Conservation (phyloP, 2,329 filamentous ascomycete species). For the Xylaria sp. region DNA sequence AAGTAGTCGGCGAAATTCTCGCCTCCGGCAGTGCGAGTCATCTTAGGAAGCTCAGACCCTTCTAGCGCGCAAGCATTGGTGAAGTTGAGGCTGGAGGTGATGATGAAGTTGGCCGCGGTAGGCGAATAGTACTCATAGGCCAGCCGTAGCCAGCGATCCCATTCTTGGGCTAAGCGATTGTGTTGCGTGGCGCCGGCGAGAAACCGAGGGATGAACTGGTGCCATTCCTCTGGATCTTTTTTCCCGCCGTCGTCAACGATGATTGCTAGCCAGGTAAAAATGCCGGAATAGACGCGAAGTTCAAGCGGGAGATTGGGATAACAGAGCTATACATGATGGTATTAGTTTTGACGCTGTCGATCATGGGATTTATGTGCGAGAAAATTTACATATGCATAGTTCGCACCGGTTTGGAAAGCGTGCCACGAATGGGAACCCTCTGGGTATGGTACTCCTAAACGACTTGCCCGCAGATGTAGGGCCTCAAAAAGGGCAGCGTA, state of each 20-base stretch:
- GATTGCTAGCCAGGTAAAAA: conserved; percentile 49
- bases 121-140: conserved; percentile 42
- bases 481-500: conserved; percentile 7
- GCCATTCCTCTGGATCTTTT: conserved; percentile 37
- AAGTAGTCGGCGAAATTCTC: conserved; percentile 44
- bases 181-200: conserved; percentile 37
- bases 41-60: conserved; percentile 35
- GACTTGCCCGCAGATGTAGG: conserved; percentile 20
- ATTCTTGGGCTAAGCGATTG: conserved; percentile 37
- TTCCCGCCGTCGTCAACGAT: conserved; percentile 47
- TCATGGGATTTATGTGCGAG: not conserved
- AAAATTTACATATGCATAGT: conserved; percentile 19
- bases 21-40: conserved; percentile 36
- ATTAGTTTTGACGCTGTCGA: not conserved
- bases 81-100: conserved; percentile 46
- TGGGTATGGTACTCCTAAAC: conserved; percentile 26
- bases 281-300: conserved; percentile 48
- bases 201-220: conserved; percentile 44
- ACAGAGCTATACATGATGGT: conserved; percentile 6
- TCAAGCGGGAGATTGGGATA: conserved; percentile 38
- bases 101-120: conserved; percentile 42
- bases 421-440: conserved; percentile 21
- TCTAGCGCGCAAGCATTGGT: conserved; percentile 45
- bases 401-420: conserved; percentile 10
- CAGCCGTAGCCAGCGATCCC: conserved; percentile 38